These are phyloP conservation scores for Apiospora marii DNA, from an alignment of 2,329 filamentous ascomycete species.

Conservation along the genomic window DNA sequence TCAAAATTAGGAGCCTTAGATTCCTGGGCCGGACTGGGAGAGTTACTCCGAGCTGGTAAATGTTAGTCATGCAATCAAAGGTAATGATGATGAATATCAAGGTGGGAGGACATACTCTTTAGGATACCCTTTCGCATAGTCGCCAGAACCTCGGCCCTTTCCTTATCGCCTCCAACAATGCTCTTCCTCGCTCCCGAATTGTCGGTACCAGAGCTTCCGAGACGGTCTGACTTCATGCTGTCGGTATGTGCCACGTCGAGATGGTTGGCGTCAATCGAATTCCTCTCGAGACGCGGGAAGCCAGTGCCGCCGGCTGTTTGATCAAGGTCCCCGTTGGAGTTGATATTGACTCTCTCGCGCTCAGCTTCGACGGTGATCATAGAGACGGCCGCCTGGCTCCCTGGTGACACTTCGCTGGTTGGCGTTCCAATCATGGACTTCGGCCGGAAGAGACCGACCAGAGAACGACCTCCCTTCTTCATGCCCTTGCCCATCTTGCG, in stretches of 20 bases:
- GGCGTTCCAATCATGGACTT: slow-evolving; percentile 88
- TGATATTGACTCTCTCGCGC: slow-evolving; percentile 82
- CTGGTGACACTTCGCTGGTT: slow-evolving; percentile 71
- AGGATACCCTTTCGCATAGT: slow-evolving; percentile 95
- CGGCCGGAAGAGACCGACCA: slow-evolving; percentile 93
- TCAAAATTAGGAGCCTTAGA: slow-evolving; percentile 59
- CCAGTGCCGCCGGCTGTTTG: slow-evolving; percentile 76
- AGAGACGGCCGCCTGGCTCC: slow-evolving; percentile 84
- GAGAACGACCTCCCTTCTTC: slow-evolving; percentile 89
- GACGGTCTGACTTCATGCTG: slow-evolving; percentile 56
- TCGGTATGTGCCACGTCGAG: slow-evolving; percentile 47
- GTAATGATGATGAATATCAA: not conserved
- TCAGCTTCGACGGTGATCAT: slow-evolving; percentile 97
- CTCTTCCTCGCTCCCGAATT: slow-evolving; percentile 77
- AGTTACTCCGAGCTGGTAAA: slow-evolving; percentile 66
- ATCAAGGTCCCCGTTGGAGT: slow-evolving; percentile 67
- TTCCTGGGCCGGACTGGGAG: slow-evolving; percentile 73
- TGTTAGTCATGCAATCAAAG: slow-evolving; percentile 28
- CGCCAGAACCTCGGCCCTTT: slow-evolving; percentile 89
- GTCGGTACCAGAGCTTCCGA: slow-evolving; percentile 65
- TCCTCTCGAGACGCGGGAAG: slow-evolving; percentile 84
- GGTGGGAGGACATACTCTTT: slow-evolving; percentile 70
- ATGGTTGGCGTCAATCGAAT: slow-evolving; percentile 74
- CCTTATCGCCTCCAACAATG: slow-evolving; percentile 88
- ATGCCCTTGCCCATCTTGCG: slow-evolving; percentile 99